A percentile compares a stretch with the other conserved stretches of the same genome.
phyloP scores from a whole-genome alignment of 371 early-diverging fungal genomes.

The Sporodiniella umbellata region DNA sequence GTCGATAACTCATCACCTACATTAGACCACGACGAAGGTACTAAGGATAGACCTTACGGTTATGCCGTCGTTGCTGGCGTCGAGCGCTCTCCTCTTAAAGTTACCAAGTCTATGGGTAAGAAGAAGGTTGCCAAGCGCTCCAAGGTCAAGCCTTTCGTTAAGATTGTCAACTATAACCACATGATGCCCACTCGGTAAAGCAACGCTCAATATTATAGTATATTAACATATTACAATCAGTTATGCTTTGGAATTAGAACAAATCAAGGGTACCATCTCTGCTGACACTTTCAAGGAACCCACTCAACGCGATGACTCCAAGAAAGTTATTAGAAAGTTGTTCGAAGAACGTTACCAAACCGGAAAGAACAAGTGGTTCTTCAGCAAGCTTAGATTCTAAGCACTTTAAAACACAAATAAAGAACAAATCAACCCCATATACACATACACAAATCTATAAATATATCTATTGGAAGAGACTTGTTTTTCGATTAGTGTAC shows the following conservation, averaged over 20 bases:
- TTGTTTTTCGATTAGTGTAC: not conserved
- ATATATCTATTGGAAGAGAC: too few species aligned
- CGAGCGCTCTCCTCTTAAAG: conserved; percentile 93
- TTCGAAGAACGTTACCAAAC: conserved; percentile 92
- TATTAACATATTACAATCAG: conserved; percentile 14
- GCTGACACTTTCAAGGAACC: conserved; percentile 92
- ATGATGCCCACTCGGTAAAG: conserved; percentile 94
- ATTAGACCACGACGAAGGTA: conserved; percentile 76
- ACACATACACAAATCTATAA: too few species aligned
- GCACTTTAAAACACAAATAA: conserved; percentile 1
- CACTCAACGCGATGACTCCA: conserved; percentile 83
- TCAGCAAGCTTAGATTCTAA: conserved; percentile 98
- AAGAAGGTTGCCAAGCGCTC: conserved; percentile 94
- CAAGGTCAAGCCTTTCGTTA: conserved; percentile 96
- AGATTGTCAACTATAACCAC: conserved; percentile 98
- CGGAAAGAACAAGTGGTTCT: conserved; percentile 99
- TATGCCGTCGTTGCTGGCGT: conserved; percentile 97
- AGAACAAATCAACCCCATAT: not conserved
- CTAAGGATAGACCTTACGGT: conserved; percentile 91
- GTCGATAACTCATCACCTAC: not conserved
- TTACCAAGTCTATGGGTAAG: conserved; percentile 91
- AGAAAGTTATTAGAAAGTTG: conserved; percentile 91
- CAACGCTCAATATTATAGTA: not conserved
- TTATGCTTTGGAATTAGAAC: conserved; percentile 81
- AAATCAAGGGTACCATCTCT: conserved; percentile 83